Percentiles rank a stretch among this genome's conserved stretches.
These are phyloP conservation scores for Colletotrichum sp. DNA, from an alignment of 2,329 filamentous ascomycete genomes.

Conservation along the genomic window DNA sequence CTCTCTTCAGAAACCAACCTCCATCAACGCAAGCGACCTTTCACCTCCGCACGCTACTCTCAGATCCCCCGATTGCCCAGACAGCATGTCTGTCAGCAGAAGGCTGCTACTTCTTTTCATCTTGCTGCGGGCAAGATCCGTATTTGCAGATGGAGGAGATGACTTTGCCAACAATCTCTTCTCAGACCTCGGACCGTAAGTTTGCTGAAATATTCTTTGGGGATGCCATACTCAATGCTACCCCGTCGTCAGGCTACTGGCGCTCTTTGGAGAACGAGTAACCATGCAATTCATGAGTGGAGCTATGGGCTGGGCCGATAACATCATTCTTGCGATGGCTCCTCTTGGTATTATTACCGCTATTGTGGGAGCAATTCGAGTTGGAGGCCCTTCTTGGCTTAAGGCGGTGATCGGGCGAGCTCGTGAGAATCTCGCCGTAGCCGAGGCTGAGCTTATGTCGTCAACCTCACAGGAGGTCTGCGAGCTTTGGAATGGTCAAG, in stretches of 20 bases:
- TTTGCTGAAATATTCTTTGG: background rate
- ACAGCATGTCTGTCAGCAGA: accelerated
- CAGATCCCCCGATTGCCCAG: background rate
- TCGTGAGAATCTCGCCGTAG: conserved; percentile 34
- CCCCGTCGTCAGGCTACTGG: conserved; percentile 25
- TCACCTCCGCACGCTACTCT: background rate
- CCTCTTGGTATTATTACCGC: conserved; percentile 45
- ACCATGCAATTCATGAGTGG: conserved; percentile 44
- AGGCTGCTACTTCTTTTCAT: background rate
- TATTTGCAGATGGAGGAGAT: background rate
- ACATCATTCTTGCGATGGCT: conserved; percentile 37
- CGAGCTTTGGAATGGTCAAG: conserved; percentile 35
- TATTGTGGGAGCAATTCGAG: conserved; percentile 34
- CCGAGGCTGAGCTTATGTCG: conserved; percentile 43
- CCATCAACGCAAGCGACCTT: background rate
- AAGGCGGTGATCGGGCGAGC: conserved; percentile 43
- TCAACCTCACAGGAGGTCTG: conserved; percentile 44
- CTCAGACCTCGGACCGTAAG: background rate
- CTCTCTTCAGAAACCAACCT: no score
- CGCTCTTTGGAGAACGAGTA: conserved; percentile 41
- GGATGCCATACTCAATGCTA: accelerated
- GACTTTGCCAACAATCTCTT: background rate
- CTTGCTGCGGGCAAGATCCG: accelerated
- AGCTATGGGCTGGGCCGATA: conserved; percentile 30
- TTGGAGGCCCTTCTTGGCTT: conserved; percentile 32